Evolutionary conservation across 331 rosid genomes (phyloP), one percentile per base, ranked within the genome.

Genomic region (Arachis monticola): DNA sequence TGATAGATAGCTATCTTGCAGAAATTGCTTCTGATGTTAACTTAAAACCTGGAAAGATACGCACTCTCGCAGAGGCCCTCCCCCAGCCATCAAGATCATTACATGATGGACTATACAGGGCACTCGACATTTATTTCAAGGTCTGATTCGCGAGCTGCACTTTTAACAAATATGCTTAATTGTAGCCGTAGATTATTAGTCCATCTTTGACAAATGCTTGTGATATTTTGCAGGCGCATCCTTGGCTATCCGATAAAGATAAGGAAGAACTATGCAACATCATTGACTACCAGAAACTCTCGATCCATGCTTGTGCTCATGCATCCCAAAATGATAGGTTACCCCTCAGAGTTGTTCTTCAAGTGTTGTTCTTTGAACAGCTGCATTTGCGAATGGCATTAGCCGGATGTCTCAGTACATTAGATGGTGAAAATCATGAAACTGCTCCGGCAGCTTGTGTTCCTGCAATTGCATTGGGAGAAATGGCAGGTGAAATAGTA

Each of bases 221-320:
- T 56, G 60, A 44, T 67, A 61, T 74, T 82, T 40, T 85, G 82
- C 93, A 93, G 98, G 97, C 91, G 60, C 99, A 94, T 83, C 96
- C 96, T 53, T 87, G 91, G 92, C 89, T 91, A 59, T 79, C 95
- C 1, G 88, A 83, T 55, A 84, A 68, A 31, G 96, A 90, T 70
- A 88, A 86, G 86, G 97, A 87, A 87, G 96, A 94, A 69, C 91
- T 94, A n/a, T 94, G 96, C 84, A 82, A 86, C 75, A 48, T 94
- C 46, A 88, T 91, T 66, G 93, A 94, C 79, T 94, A 80, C 81
- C 87, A 85, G 82, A 94, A 86, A 69, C 90, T 94, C 66, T 94
- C 99, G 5, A 86, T 94, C 68, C 97, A 94, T 79, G 99, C 97
- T 0, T 94, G 96, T 72, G 89, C 97, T n/a, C 97, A 94, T 78